Evolutionary conservation across 2,329 filamentous ascomycete species (phyloP), one percentile per base, ranked within the genome.

Genomic region (Botrytis pseudocinerea): DNA sequence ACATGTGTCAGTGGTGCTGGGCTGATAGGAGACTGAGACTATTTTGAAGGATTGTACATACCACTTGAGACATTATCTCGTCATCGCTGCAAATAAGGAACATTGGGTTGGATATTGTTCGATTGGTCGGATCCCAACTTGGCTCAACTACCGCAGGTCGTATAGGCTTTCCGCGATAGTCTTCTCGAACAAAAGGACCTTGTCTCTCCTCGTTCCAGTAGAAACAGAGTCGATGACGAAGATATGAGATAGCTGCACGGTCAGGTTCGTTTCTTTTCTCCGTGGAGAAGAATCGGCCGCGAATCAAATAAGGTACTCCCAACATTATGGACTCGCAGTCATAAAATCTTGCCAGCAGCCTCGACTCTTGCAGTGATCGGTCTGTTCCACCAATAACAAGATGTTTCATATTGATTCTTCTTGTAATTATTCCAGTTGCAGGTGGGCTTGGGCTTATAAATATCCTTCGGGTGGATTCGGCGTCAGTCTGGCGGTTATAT

Each of bases 361-460:
- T 54, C 14, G 9, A 18, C 8, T 40, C n/a, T 2, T 12, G 14
- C 0, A 1, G 8, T 8, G 35, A 40, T 25, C n/a, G 35, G 38
- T 4, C 2, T 25, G 4, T n/a, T 7, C 46, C 32, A 54, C 35
- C 46, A 20, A 68, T 4, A 8, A 68, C 46, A 10, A 68, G 46
- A 68, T 68, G 32, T 51, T n/a, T 68, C 12, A 68, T 22, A 16
- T 68, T 54, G 25, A 68, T 68, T 68, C 46, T 66, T 40, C 64
- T 54, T 28, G 35, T 68, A 16, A 68, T 68, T 14, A 8, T 20
- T 9, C 40, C 64, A 16, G 6, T 5, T 28, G 46, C 64, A 5
- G 63, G 28, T 4, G 2, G 14, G 6, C 0, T 1, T 1, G 2
- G 3, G 6, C 2, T 38, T 9, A 5, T n/a, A 1, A 0, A 46